phyloP scores from a whole-genome alignment of 257 asterid genomes.

The Capsicum baccatum region DNA sequence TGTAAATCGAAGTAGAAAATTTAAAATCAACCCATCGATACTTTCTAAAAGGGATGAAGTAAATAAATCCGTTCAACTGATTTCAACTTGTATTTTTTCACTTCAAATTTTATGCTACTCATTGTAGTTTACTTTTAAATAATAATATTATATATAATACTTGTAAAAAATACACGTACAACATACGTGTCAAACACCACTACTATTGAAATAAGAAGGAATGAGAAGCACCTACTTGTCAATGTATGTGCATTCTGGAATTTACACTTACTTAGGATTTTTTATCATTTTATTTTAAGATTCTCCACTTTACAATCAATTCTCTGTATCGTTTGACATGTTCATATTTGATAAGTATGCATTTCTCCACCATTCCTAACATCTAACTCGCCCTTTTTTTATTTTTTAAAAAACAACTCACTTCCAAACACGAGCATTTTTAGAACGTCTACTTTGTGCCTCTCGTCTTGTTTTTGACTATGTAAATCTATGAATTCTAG shows the following conservation, averaged over 20 bases:
- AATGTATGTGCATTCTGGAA: not conserved
- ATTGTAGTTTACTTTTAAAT: too few species aligned
- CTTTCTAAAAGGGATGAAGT: too few species aligned
- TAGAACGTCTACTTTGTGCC: not conserved
- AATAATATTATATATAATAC: too few species aligned
- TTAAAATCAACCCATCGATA: too few species aligned
- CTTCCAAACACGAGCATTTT: not conserved
- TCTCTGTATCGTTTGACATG: not conserved
- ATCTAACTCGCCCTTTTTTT: not conserved
- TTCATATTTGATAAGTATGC: not conserved
- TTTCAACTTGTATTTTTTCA: too few species aligned
- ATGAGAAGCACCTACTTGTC: not conserved
- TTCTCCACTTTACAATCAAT: not conserved
- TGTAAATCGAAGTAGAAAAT: too few species aligned
- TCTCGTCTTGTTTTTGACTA: not conserved
- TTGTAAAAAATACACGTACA: too few species aligned
- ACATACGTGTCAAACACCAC: not conserved
- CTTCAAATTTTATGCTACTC: too few species aligned
- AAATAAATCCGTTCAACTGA: too few species aligned
- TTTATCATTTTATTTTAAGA: not conserved
- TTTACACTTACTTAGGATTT: not conserved
- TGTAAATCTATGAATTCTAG: not conserved
- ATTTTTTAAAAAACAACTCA: not conserved
- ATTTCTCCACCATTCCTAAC: not conserved
- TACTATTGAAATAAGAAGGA: not conserved